These are phyloP conservation scores for Viola odorata DNA, from an alignment of 345 rosid species.

Conservation along the genomic window DNA sequence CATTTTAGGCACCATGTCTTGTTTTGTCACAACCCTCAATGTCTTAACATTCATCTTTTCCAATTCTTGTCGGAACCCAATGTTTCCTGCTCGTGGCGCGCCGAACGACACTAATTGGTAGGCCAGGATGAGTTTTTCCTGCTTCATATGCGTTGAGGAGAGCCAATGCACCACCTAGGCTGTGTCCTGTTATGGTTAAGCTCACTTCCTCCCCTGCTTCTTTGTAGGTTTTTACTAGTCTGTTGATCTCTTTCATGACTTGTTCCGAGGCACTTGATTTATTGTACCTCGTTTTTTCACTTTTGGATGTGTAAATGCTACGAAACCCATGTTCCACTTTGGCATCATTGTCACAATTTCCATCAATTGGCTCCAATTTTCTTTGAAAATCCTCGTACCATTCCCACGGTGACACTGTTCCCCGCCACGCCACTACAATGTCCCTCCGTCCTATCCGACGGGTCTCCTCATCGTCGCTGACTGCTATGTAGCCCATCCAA, in stretches of 20 bases:
- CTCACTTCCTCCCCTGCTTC: constrained; percentile 49
- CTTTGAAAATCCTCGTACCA: constrained; percentile 48
- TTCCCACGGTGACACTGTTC: constrained; percentile 59
- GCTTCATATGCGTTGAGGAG: constrained; percentile 54
- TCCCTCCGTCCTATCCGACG: constrained; percentile 48
- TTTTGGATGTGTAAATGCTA: constrained; percentile 44
- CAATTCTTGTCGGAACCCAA: constrained; percentile 47
- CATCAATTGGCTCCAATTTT: constrained; percentile 28
- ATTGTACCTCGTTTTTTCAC: constrained; percentile 46
- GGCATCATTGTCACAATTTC: constrained; percentile 17
- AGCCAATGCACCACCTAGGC: constrained; percentile 62
- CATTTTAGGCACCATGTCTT: constrained; percentile 56
- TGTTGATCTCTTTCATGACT: constrained; percentile 46
- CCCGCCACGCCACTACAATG: constrained; percentile 63
- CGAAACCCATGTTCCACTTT: constrained; percentile 55
- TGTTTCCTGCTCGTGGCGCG: constrained; percentile 65
- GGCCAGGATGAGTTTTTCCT: constrained; percentile 30
- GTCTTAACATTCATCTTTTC: constrained; percentile 42
- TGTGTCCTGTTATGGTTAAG: constrained; percentile 52
- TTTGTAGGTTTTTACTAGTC: constrained; percentile 25
- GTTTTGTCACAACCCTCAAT: constrained; percentile 44
- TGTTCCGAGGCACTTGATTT: constrained; percentile 54
- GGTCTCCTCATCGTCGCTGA: constrained; percentile 40
- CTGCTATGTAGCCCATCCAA: constrained; percentile 64
- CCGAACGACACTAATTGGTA: constrained; percentile 49